phyloP scores from a whole-genome alignment of 768 basidiomycete genomes.

The Russula earlei region DNA sequence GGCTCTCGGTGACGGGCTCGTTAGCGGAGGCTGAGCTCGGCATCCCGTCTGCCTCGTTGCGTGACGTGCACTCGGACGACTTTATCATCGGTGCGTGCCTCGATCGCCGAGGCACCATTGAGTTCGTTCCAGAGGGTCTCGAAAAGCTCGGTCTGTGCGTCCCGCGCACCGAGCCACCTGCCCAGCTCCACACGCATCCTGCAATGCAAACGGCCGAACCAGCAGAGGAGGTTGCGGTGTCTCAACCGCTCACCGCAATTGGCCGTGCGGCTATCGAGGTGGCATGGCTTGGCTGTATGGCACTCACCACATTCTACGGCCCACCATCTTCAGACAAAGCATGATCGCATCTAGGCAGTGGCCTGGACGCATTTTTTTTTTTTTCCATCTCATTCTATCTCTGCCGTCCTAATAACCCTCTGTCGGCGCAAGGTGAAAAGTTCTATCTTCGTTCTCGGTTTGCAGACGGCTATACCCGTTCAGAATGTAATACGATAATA shows the following conservation, averaged over 20 bases:
- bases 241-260: conserved; percentile 37
- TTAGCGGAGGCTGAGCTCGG: conserved; percentile 33
- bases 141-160: conserved; percentile 61
- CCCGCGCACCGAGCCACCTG: conserved; percentile 16
- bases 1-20: conserved; percentile 56
- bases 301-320: conserved; percentile 34
- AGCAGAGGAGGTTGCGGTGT: conserved; percentile 36
- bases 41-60: conserved; percentile 29
- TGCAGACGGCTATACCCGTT: conserved; percentile 1
- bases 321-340: background rate
- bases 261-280: conserved; percentile 44
- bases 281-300: conserved; percentile 46
- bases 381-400: background rate
- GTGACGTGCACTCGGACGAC: conserved; percentile 30
- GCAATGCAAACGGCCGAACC: conserved; percentile 29
- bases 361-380: no score
- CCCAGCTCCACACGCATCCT: conserved; percentile 1
- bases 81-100: conserved; percentile 53
- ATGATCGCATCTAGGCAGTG: background rate
- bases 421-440: background rate
- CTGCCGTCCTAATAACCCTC: background rate
- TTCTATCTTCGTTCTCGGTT: background rate
- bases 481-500: conserved; percentile 9
- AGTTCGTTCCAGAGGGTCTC: conserved; percentile 75
- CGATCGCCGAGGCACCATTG: conserved; percentile 56